phyloP scores from a whole-genome alignment of 1,284 basidiomycete species.

The Apiotrichum veenhuisii region DNA sequence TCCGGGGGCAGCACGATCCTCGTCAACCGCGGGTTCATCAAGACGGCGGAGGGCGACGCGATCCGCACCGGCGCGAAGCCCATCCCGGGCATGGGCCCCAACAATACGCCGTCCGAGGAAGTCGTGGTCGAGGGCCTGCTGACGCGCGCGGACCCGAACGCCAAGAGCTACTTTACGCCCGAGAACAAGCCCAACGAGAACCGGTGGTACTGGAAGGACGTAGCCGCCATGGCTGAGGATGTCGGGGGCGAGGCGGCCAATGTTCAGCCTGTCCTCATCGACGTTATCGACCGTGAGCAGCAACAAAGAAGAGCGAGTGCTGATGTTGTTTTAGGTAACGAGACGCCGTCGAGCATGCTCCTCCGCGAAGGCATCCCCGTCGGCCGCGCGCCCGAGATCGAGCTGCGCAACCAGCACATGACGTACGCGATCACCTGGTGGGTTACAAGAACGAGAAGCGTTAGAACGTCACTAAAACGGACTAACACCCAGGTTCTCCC shows the following conservation, averaged over 20 bases:
- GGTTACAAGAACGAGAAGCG: not conserved
- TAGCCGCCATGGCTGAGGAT: constrained; percentile 72
- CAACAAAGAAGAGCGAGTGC: no score
- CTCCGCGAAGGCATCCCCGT: constrained; percentile 75
- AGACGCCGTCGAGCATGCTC: constrained; percentile 62
- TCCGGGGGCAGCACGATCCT: constrained; percentile 55
- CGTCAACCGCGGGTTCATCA: constrained; percentile 89
- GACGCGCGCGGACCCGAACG: constrained; percentile 62
- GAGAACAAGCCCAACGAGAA: constrained; percentile 76
- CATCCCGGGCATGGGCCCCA: constrained; percentile 25
- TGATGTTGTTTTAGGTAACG: constrained; percentile 59
- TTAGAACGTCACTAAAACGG: not conserved
- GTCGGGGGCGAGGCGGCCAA: constrained; percentile 64
- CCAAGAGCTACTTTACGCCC: constrained; percentile 66
- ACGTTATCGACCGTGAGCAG: constrained; percentile 59
- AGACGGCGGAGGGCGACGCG: constrained; percentile 42
- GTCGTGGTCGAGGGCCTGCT: constrained; percentile 56
- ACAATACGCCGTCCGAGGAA: constrained; percentile 29
- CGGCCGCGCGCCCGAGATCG: constrained; percentile 77
- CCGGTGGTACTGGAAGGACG: constrained; percentile 89
- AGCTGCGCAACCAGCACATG: constrained; percentile 89
- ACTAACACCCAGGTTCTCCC: constrained; percentile 47
- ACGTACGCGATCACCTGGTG: constrained; percentile 96
- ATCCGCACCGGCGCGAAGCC: constrained; percentile 54
- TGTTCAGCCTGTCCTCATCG: constrained; percentile 79